Evolutionary conservation across 2,329 filamentous ascomycete species (phyloP).

Genomic region (Alternaria triticimaculans): DNA sequence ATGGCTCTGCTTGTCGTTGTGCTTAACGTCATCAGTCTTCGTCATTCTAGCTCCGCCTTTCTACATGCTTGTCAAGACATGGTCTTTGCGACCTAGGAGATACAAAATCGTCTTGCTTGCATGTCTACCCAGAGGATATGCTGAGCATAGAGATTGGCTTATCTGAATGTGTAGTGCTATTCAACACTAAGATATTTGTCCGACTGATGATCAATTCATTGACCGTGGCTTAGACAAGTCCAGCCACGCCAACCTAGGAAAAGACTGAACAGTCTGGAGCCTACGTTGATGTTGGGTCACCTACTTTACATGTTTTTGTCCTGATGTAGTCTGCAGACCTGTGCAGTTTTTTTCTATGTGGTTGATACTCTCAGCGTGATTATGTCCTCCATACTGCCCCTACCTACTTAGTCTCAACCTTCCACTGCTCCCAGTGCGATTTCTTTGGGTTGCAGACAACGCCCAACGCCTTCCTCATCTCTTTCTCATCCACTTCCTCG

Average conservation of each 20-base stretch:
- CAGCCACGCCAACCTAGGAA: too few species aligned
- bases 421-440: not conserved
- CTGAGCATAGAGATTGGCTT: not conserved
- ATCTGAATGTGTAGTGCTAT: not conserved
- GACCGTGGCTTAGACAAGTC: not conserved
- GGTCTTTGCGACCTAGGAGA: not conserved
- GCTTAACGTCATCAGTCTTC: not conserved
- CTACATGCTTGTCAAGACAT: not conserved
- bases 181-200: not conserved
- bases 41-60: not conserved
- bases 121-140: not conserved
- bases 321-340: not conserved
- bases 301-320: too few species aligned
- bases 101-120: not conserved
- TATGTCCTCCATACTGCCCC: too few species aligned
- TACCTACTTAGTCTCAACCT: not conserved
- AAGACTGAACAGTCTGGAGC: not conserved
- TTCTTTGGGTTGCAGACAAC: not conserved
- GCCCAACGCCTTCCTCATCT: not conserved
- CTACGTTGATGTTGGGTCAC: too few species aligned
- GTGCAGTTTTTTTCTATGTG: not conserved
- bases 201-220: not conserved
- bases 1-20: not conserved
- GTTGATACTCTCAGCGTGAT: too few species aligned
- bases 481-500: not conserved